Conservation (phyloP, 352 stramenopile genomes). For the Phytophthora pluvialis region DNA sequence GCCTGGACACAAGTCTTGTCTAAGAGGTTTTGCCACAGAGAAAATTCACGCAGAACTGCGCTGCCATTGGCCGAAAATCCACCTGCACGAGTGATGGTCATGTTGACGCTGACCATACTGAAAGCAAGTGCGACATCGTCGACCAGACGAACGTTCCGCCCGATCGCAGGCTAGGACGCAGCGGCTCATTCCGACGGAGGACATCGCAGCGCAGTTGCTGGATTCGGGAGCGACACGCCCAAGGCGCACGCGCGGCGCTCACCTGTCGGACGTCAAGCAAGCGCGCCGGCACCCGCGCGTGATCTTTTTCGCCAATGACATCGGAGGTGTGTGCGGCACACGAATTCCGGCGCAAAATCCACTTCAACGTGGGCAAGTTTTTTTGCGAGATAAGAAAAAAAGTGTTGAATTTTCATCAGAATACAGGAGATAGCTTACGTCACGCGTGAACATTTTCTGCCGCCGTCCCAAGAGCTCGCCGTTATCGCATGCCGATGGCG, state of each 20-base stretch:
- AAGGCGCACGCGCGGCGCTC: slow-evolving; percentile 2
- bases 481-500: neutral
- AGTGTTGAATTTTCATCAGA: slow-evolving; percentile 13
- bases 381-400: neutral
- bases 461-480: slow-evolving; percentile 1
- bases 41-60: slow-evolving; percentile 24
- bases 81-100: slow-evolving; percentile 23
- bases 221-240: slow-evolving; percentile 8
- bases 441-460: slow-evolving; percentile 29
- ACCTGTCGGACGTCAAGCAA: slow-evolving; percentile 9
- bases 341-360: slow-evolving; percentile 24
- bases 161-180: slow-evolving; percentile 7
- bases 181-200: slow-evolving; percentile 1
- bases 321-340: slow-evolving; percentile 9
- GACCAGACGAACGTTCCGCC: slow-evolving; percentile 26
- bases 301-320: slow-evolving; percentile 19
- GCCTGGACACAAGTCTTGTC: slow-evolving; percentile 5
- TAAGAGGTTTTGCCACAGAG: slow-evolving; percentile 8
- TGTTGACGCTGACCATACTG: slow-evolving; percentile 24
- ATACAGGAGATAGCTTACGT: slow-evolving; percentile 29
- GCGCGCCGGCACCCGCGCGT: neutral
- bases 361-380: slow-evolving; percentile 13
- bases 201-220: neutral
- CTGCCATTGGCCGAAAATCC: slow-evolving; percentile 26
- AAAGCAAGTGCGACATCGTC: slow-evolving; percentile 4